Evolutionary conservation across 2,329 filamentous ascomycete species (phyloP), one percentile per base, ranked within the genome.

Genomic region (Trematosphaeria pertusa): DNA sequence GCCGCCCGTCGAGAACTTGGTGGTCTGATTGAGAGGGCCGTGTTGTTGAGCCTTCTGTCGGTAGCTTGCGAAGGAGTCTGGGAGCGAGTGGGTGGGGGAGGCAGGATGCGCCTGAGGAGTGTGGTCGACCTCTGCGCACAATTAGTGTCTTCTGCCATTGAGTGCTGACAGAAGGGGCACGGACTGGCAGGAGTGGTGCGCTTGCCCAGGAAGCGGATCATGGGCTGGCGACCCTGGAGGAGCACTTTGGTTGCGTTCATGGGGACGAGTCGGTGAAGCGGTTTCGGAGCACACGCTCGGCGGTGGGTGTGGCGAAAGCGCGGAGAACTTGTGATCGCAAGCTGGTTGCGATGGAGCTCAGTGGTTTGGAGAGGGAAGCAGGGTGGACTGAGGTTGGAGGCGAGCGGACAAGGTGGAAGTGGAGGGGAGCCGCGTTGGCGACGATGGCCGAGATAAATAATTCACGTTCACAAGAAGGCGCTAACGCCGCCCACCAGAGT

Each of bases 21-120:
- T 48, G 12, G 50, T 58, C 49, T 67, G 64, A 57, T 72, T 71
- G 21, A 92, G 81, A 12, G 88, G 88, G 24, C 88, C 88, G 69
- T 91, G 87, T 74, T 90, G 87, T 73, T 88, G 87, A 49, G 86
- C 87, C 70, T 87, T 85, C 73, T 89, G 83, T 67, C 88, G 87
- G 80, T 92, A 92, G 63, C 81, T 81, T 70, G 86, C 87, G 78
- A 92, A 92, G 50, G 81, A 84, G 56, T 80, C 73, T 32, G 88
- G 88, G 18, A 91, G 85, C 24, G 78, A 74, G 63, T 83, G 76
- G 26, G 79, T 80, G 34, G 87, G 87, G 20, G 87, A 86, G 50
- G 86, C 87, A 30, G 88, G 88, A 78, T 91, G 88, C 60, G 84
- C 82, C 59, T 85, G 81, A 52, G 87, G 87, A 35, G 85, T 79